A percentile compares a stretch with the other conserved stretches of the same genome.
Conservation (phyloP, 495 filamentous ascomycete species). For the Copromyces sp. region DNA sequence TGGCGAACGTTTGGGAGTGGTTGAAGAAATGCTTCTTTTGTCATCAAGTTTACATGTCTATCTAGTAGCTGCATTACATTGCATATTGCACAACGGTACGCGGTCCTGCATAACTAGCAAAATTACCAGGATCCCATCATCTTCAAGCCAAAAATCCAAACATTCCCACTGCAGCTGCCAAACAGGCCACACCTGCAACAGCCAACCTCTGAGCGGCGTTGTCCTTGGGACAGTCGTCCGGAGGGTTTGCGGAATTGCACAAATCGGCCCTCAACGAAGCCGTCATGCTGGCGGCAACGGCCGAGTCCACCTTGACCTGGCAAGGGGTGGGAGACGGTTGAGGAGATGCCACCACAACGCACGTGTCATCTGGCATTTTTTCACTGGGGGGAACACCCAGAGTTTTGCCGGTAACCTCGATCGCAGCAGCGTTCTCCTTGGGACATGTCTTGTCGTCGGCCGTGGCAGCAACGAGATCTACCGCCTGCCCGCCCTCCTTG, state of each 20-base stretch:
- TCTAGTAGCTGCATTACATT: background rate
- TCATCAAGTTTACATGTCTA: no score
- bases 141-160: background rate
- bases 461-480: constrained; percentile 23
- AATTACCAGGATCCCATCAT: background rate
- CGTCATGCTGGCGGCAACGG: constrained; percentile 6
- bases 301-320: constrained; percentile 2
- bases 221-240: background rate
- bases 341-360: background rate
- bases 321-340: background rate
- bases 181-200: background rate
- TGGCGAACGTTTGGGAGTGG: no score
- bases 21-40: no score
- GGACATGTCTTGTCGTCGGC: background rate
- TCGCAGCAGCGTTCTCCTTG: background rate
- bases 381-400: background rate
- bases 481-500: constrained; percentile 11
- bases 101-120: background rate
- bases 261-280: background rate
- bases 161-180: background rate
- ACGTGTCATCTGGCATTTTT: background rate
- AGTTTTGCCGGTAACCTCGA: background rate
- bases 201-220: background rate
- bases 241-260: background rate
- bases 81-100: background rate